These are phyloP conservation scores for Earliella scabrosa DNA, from an alignment of 1,284 basidiomycete species.

Conservation along the genomic window DNA sequence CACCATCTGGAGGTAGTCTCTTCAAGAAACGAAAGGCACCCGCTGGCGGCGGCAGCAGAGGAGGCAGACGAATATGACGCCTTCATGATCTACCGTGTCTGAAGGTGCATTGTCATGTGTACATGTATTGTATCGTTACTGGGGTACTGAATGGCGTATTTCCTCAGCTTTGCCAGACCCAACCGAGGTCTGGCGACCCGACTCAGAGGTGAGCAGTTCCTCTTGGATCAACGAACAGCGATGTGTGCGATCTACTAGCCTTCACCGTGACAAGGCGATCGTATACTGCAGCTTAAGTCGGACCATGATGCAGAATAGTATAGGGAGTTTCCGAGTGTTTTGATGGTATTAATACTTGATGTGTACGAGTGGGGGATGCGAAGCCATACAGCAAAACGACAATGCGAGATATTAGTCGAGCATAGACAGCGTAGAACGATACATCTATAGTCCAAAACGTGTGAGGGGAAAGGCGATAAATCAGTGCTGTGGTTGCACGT, in stretches of 20 bases:
- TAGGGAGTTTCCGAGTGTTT: not conserved
- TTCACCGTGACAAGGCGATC: not conserved
- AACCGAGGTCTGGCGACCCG: too few relatives aligned
- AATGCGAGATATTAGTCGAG: slow-evolving; percentile 23
- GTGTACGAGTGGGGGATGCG: slow-evolving; percentile 22
- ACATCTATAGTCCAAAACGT: slow-evolving; percentile 33
- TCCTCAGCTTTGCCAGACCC: not conserved
- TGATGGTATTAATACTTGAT: slow-evolving; percentile 14
- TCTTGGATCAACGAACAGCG: not conserved
- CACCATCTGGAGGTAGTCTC: slow-evolving; percentile 35
- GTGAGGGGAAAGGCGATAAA: not conserved
- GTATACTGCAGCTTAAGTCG: not conserved
- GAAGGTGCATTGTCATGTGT: not conserved
- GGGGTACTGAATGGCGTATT: not conserved
- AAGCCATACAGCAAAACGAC: slow-evolving; percentile 16
- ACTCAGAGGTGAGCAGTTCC: too few relatives aligned
- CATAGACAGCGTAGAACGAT: slow-evolving; percentile 26
- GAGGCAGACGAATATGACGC: slow-evolving; percentile 29
- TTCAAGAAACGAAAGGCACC: slow-evolving; percentile 51
- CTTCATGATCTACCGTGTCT: not conserved
- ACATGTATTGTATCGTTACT: not conserved
- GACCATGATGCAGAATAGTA: not conserved
- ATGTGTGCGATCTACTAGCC: not conserved
- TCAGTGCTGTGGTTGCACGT: slow-evolving; percentile 36
- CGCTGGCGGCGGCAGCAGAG: slow-evolving; percentile 33